Conservation (phyloP, 2,329 filamentous ascomycete genomes). For the Eurotiales sp. region DNA sequence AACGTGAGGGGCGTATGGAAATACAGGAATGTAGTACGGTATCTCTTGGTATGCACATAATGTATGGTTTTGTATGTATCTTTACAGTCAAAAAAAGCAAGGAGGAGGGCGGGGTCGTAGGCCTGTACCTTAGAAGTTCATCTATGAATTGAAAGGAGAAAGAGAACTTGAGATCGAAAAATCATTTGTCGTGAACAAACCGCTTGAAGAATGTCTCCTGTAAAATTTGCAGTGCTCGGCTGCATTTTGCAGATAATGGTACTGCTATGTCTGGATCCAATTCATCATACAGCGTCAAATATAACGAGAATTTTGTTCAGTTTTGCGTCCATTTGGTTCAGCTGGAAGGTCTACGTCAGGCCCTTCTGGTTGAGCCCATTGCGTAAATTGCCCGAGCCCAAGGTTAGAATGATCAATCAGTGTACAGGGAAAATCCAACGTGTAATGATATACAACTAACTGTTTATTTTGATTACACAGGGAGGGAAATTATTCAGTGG, state of each 20-base stretch:
- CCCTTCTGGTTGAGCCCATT: slow-evolving; percentile 6
- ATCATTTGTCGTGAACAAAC: too few species aligned
- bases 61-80: too few species aligned
- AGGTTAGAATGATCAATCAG: neutral
- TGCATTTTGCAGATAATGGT: neutral
- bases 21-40: neutral
- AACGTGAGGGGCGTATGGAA: neutral
- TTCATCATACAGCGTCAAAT: neutral
- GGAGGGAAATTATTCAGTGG: slow-evolving; percentile 5
- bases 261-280: neutral
- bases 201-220: neutral
- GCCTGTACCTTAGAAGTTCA: too few species aligned
- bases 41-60: too few species aligned
- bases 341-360: slow-evolving; percentile 1
- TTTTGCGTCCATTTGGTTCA: neutral
- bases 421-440: neutral
- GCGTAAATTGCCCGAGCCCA: slow-evolving; percentile 2
- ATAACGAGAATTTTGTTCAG: neutral
- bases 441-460: neutral
- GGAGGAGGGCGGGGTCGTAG: too few species aligned
- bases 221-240: neutral
- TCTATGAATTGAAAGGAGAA: too few species aligned
- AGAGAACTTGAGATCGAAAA: too few species aligned
- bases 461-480: neutral
- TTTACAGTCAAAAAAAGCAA: too few species aligned